Evolutionary conservation across 192 early-diverging fungal genomes (phyloP), one percentile per base, ranked within the genome.

Genomic region (Funneliformis mosseae): DNA sequence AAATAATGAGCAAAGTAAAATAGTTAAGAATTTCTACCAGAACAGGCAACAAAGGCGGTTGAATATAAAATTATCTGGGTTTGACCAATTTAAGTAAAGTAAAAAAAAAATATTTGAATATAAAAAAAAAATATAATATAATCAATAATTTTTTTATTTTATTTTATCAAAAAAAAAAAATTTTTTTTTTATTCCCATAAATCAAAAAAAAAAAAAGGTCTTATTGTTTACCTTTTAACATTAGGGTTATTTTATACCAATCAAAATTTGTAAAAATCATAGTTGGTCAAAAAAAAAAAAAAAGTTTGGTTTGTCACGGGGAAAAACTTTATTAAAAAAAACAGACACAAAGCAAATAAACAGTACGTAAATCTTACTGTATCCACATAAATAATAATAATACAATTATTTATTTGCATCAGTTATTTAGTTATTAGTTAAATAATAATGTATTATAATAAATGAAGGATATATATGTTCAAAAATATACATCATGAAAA

Each of bases 41-140:
- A 66, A 66, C 63, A 28, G 63, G 63, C 63, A 66, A 66, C 63
- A 66, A 66, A 66, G 63, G 63, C 63, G 28, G 28, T 64, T 23
- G 28, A 25, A 33, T 55, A 55, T 55, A 66, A n/a, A 66, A 66
- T 62, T 62, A 62, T 62, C 21, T 62, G 61, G 61, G 14, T 62
- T n/a, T 9, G 33, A 33, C 63, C 63, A 66, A 66, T 66, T 66
- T 66, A 66, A 66, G 63, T 66, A 66, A 25, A 62, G 25, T 7
- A 25, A 21, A 62, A 21, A 62, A 62, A 62, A 62, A 45, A 33
- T 33, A 33, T 33, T 33, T 33, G 33, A 33, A 33, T 33, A 33
- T 33, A 33, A 33, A 33, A 33, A 33, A 33, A 33, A 33, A 33
- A 33, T 2, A 33, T 33, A 33, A 33, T 33, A 33, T 33, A 33